These are phyloP conservation scores for Colletotrichum costaricense DNA, from an alignment of 2,329 filamentous ascomycete species.

Conservation along the genomic window DNA sequence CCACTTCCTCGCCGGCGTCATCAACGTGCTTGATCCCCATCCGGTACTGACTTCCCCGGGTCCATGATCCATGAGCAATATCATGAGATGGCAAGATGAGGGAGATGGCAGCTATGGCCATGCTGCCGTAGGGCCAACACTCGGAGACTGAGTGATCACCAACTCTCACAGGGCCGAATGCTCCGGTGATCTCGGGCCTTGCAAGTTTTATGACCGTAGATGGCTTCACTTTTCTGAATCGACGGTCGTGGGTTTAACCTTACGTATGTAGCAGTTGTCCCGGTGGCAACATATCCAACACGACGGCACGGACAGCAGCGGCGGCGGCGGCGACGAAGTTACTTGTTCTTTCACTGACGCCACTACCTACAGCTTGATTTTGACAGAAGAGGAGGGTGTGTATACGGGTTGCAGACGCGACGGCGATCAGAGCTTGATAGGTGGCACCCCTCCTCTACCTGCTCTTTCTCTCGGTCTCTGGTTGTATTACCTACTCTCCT, in stretches of 20 bases:
- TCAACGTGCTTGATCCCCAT: constrained; percentile 16
- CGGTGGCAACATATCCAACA: neutral
- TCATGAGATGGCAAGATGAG: neutral
- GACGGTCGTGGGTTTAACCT: neutral
- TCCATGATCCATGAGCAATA: constrained; percentile 9
- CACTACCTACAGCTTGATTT: neutral
- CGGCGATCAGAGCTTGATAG: constrained; percentile 30
- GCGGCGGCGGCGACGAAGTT: neutral
- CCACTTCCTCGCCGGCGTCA: constrained; percentile 18
- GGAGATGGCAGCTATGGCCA: neutral
- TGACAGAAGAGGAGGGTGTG: neutral
- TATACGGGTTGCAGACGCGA: constrained; percentile 18
- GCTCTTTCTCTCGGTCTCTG: neutral
- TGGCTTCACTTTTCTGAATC: neutral
- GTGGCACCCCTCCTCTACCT: neutral
- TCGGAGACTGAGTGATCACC: constrained; percentile 2
- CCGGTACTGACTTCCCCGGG: constrained; percentile 22
- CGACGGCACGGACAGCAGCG: neutral
- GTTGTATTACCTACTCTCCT: neutral
- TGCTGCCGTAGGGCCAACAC: neutral
- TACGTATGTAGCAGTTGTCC: constrained; percentile 15
- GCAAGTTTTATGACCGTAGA: neutral
- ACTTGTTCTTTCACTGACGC: constrained; percentile 3
- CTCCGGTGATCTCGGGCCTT: constrained; percentile 11
- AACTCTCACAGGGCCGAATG: neutral